These are phyloP conservation scores for Vanrija sp. DNA, from an alignment of 1,284 basidiomycete genomes.

Conservation along the genomic window DNA sequence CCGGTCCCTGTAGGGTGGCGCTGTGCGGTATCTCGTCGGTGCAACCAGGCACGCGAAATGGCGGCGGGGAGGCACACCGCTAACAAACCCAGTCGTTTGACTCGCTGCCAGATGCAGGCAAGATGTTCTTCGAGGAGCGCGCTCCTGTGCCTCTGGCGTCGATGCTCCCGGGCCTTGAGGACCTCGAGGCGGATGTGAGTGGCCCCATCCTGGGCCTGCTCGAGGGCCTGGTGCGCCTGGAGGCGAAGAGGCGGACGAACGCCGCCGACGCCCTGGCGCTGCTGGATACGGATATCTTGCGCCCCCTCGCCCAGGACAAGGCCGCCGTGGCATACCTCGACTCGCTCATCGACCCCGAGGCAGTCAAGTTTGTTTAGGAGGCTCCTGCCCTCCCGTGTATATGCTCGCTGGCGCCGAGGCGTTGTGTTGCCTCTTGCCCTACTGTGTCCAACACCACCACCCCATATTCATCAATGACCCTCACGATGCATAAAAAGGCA, in stretches of 20 bases:
- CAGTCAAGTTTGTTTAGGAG: too few relatives aligned
- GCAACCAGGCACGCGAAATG: background rate
- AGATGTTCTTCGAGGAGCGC: conserved; percentile 30
- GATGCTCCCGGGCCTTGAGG: conserved; percentile 1
- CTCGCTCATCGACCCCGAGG: too few relatives aligned
- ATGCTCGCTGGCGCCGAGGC: too few relatives aligned
- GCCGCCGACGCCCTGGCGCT: background rate
- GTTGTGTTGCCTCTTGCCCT: too few relatives aligned
- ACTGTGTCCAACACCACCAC: too few relatives aligned
- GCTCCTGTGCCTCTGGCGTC: conserved; percentile 2
- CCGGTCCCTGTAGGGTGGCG: too few relatives aligned
- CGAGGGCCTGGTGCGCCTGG: conserved; percentile 10
- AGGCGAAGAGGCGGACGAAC: conserved; percentile 3
- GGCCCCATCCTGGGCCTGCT: conserved; percentile 3
- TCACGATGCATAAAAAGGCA: too few relatives aligned
- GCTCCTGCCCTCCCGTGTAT: too few relatives aligned
- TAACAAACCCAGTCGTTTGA: conserved; percentile 22
- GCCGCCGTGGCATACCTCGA: too few relatives aligned
- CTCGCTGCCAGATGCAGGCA: conserved; percentile 31
- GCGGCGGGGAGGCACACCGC: background rate
- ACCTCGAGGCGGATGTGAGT: background rate
- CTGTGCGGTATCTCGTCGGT: background rate
- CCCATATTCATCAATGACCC: too few relatives aligned
- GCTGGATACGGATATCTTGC: too few relatives aligned
- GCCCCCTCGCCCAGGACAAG: too few relatives aligned